Conservation (phyloP, 495 filamentous ascomycete genomes). For the Platismatia glauca region DNA sequence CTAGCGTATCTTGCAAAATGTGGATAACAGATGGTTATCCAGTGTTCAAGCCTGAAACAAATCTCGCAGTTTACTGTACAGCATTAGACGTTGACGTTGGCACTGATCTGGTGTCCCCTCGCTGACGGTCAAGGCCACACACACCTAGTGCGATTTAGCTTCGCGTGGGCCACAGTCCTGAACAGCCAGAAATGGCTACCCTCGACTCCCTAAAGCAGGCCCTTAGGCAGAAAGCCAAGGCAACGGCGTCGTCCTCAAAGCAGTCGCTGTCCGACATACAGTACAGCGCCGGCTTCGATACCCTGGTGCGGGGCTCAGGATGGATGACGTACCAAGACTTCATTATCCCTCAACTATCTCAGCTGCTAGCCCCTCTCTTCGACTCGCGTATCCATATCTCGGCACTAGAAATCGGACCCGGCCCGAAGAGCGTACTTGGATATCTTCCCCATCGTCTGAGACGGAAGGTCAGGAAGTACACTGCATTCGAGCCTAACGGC, state of each 20-base stretch:
- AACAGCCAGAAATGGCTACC: constrained; percentile 49
- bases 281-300: constrained; percentile 25
- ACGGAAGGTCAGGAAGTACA: constrained; percentile 42
- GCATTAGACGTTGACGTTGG: too few species aligned
- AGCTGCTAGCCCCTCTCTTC: constrained; percentile 41
- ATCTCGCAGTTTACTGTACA: too few species aligned
- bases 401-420: constrained; percentile 53
- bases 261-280: constrained; percentile 45
- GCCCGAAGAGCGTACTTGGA: constrained; percentile 47
- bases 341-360: constrained; percentile 48
- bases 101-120: too few species aligned
- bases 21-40: too few species aligned
- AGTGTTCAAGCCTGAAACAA: too few species aligned
- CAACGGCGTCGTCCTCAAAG: constrained; percentile 26
- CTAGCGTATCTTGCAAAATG: too few species aligned
- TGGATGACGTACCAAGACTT: constrained; percentile 46
- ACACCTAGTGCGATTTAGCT: too few species aligned
- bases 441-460: constrained; percentile 39
- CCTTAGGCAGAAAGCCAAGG: constrained; percentile 36
- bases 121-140: too few species aligned
- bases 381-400: constrained; percentile 41
- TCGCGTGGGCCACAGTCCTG: too few species aligned
- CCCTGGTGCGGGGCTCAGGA: constrained; percentile 22
- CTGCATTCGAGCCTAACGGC: constrained; percentile 49
- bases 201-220: constrained; percentile 42